phyloP scores from a whole-genome alignment of 306 rosid species.

The Albizia julibrissin region DNA sequence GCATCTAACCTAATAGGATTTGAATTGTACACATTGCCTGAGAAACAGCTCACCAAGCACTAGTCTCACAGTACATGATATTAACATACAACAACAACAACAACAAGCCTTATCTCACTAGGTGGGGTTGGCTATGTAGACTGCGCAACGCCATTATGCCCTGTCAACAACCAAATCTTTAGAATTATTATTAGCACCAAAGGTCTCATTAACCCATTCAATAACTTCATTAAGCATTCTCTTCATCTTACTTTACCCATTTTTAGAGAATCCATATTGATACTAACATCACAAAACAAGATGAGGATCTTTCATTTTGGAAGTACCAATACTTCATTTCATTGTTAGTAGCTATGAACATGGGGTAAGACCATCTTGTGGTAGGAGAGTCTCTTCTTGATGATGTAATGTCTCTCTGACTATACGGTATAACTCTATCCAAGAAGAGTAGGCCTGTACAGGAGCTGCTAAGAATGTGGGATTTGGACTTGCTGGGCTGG shows the following conservation, averaged over 20 bases:
- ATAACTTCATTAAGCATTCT: no score
- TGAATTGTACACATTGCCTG: conserved; percentile 37
- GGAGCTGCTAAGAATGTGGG: conserved; percentile 78
- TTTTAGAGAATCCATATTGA: no score
- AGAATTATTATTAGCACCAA: no score
- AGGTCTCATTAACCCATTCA: no score
- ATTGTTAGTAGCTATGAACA: conserved; percentile 52
- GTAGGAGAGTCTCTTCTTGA: conserved; percentile 49
- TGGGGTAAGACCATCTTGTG: conserved; percentile 68
- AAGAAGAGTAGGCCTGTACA: conserved; percentile 57
- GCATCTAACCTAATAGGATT: conserved; percentile 26
- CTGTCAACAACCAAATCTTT: no score
- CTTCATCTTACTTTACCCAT: no score
- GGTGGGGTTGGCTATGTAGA: no score
- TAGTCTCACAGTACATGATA: conserved; percentile 11
- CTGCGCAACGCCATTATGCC: no score
- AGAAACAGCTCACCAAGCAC: conserved; percentile 26
- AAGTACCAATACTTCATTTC: background rate
- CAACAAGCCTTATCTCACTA: no score
- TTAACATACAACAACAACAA: no score
- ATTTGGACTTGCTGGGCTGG: conserved; percentile 89
- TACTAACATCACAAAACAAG: background rate
- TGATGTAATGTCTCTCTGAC: conserved; percentile 65
- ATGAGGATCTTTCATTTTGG: background rate
- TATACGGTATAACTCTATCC: conserved; percentile 73